Conservation (phyloP, 495 filamentous ascomycete species). For the Aspergillus sparsus region DNA sequence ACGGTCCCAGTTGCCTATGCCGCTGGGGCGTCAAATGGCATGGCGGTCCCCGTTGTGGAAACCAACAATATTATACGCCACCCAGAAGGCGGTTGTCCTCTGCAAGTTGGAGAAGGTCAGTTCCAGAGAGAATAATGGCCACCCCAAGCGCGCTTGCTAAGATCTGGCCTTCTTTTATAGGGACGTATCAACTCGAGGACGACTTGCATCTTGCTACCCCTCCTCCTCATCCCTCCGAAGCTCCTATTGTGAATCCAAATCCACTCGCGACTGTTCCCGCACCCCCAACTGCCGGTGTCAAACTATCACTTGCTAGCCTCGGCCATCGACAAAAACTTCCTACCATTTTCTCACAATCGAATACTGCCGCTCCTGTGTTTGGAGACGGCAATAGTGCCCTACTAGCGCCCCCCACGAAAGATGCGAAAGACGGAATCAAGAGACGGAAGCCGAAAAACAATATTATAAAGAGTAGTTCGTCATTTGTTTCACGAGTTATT, state of each 20-base stretch:
- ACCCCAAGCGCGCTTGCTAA: slow-evolving; percentile 20
- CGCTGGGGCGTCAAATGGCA: slow-evolving; percentile 61
- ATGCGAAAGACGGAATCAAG: slow-evolving; percentile 79
- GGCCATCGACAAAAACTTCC: slow-evolving; percentile 60
- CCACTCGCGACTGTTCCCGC: slow-evolving; percentile 81
- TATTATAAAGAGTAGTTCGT: slow-evolving; percentile 96
- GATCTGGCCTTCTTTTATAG: slow-evolving; percentile 40
- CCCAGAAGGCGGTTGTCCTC: slow-evolving; percentile 67
- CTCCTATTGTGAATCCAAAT: slow-evolving; percentile 80
- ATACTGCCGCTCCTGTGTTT: slow-evolving; percentile 64
- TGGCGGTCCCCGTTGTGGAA: slow-evolving; percentile 74
- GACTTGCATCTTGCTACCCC: slow-evolving; percentile 91
- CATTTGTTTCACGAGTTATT: slow-evolving; percentile 94
- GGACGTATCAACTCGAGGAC: slow-evolving; percentile 85
- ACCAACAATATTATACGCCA: slow-evolving; percentile 85
- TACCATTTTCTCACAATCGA: slow-evolving; percentile 43
- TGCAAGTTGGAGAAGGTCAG: slow-evolving; percentile 89
- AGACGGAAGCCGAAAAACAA: slow-evolving; percentile 93
- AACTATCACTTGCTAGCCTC: slow-evolving; percentile 72
- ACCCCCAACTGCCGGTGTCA: slow-evolving; percentile 83
- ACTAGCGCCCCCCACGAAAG: slow-evolving; percentile 61
- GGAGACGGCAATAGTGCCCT: slow-evolving; percentile 85
- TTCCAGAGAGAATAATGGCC: background rate
- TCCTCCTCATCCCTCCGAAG: slow-evolving; percentile 91
- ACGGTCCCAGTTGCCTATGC: slow-evolving; percentile 66